These are phyloP conservation scores for Fomitopsis betulina DNA, from an alignment of 1,284 basidiomycete genomes.

Conservation along the genomic window DNA sequence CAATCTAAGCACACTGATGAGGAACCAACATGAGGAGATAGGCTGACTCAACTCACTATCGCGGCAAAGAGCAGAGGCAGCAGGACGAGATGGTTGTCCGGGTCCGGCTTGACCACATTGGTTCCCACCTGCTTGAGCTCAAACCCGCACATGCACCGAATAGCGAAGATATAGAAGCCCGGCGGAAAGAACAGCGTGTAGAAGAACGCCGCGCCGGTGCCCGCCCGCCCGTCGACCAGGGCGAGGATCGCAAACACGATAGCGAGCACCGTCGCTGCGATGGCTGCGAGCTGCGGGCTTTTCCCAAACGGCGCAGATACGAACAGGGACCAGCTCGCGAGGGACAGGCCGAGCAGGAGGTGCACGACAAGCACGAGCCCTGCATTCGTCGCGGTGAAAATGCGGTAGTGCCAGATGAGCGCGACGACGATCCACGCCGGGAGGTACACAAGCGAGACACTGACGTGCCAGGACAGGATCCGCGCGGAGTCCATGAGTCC, in stretches of 20 bases:
- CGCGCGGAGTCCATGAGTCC: conserved; percentile 64
- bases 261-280: conserved; percentile 59
- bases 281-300: conserved; percentile 70
- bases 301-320: conserved; percentile 65
- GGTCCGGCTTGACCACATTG: conserved; percentile 50
- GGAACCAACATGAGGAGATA: background rate
- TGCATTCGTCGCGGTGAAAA: conserved; percentile 59
- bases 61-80: conserved; percentile 60
- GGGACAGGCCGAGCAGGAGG: conserved; percentile 60
- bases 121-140: conserved; percentile 55
- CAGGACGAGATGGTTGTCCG: conserved; percentile 51
- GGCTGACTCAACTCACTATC: conserved; percentile 39
- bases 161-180: conserved; percentile 70
- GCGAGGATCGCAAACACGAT: conserved; percentile 70
- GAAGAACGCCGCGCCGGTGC: conserved; percentile 47
- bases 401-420: conserved; percentile 56
- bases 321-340: conserved; percentile 71
- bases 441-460: conserved; percentile 50
- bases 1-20: conserved; percentile 38
- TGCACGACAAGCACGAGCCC: conserved; percentile 63
- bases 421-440: conserved; percentile 66
- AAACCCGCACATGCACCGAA: conserved; percentile 61
- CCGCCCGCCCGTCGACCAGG: conserved; percentile 44
- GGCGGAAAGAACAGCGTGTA: conserved; percentile 74
- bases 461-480: conserved; percentile 65